These are phyloP conservation scores for Dactylonectria macrodidyma DNA, from an alignment of 2,329 filamentous ascomycete species.

Conservation along the genomic window DNA sequence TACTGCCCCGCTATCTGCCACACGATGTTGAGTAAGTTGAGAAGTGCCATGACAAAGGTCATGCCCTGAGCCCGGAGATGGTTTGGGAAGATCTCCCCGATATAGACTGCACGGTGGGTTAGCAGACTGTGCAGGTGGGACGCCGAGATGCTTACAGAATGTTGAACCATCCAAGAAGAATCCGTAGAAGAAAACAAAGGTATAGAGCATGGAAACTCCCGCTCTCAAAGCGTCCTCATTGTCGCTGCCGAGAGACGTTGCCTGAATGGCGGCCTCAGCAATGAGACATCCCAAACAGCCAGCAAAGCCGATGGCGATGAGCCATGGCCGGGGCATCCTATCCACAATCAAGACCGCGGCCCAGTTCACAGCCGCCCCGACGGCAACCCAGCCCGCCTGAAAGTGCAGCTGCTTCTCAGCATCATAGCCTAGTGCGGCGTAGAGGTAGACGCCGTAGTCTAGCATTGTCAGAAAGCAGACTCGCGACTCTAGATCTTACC, in stretches of 20 bases:
- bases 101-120: constrained; percentile 7
- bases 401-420: constrained; percentile 5
- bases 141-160: constrained; percentile 9
- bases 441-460: constrained; percentile 22
- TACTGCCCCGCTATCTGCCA: constrained; percentile 20
- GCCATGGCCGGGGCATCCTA: constrained; percentile 1
- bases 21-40: constrained; percentile 22
- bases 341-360: constrained; percentile 8
- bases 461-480: background rate
- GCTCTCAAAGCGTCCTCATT: constrained; percentile 5
- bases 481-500: background rate
- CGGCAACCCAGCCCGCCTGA: constrained; percentile 12
- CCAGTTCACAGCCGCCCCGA: constrained; percentile 16
- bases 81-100: constrained; percentile 29
- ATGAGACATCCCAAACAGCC: background rate
- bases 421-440: constrained; percentile 11
- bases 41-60: constrained; percentile 16
- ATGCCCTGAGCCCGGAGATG: constrained; percentile 17
- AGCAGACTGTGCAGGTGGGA: too few species aligned
- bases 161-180: constrained; percentile 22
- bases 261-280: constrained; percentile 17
- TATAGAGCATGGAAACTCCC: constrained; percentile 14
- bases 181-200: constrained; percentile 18
- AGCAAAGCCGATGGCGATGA: constrained; percentile 14
- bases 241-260: constrained; percentile 1